These are phyloP conservation scores for Lathyrus aphaca DNA, from an alignment of 306 rosid species.

Conservation along the genomic window DNA sequence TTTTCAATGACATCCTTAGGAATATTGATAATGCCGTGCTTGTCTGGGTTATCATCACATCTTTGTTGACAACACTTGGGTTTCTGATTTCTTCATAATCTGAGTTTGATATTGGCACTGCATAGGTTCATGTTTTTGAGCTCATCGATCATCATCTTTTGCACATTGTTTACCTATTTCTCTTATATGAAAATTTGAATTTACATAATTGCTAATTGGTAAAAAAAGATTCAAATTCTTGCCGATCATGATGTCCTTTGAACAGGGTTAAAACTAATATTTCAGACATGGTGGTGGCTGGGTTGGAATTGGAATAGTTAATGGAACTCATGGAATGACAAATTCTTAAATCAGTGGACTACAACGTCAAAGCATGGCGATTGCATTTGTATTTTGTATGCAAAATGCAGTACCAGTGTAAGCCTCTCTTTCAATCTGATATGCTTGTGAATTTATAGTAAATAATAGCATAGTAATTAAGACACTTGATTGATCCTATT, in stretches of 20 bases:
- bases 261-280: too few relatives aligned
- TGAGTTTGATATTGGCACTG: not conserved
- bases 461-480: not conserved
- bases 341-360: not conserved
- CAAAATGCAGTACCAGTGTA: not conserved
- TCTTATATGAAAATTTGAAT: not conserved
- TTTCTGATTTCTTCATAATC: not conserved
- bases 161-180: not conserved
- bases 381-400: not conserved
- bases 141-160: not conserved
- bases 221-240: too few relatives aligned
- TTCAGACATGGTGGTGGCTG: not conserved
- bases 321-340: not conserved
- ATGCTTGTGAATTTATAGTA: not conserved
- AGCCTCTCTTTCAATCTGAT: constrained; percentile 3
- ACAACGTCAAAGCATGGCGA: not conserved
- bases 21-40: not conserved
- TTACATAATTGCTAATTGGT: not conserved
- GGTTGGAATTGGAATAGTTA: not conserved
- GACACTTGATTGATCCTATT: not conserved
- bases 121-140: not conserved
- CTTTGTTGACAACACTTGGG: not conserved
- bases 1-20: too few relatives aligned
- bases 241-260: not conserved
- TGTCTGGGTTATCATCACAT: not conserved